These are phyloP conservation scores for Arxiozyma bovina DNA, from an alignment of 1,139 yeast species.

Conservation along the genomic window DNA sequence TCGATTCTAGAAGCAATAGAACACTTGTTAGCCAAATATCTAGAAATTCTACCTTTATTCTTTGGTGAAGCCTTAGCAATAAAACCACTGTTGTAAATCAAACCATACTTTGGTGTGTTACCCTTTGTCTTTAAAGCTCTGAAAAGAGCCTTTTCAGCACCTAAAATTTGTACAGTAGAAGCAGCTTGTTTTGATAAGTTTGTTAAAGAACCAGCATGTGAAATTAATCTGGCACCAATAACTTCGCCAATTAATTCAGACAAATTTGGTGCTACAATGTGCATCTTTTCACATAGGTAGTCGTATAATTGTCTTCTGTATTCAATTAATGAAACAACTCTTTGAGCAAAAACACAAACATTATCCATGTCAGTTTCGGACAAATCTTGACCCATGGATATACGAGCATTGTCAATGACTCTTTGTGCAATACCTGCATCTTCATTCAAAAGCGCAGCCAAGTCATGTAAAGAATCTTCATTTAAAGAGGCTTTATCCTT, in stretches of 20 bases:
- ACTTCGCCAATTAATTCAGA: slow-evolving; percentile 96
- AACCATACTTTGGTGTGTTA: slow-evolving; percentile 96
- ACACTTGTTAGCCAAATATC: slow-evolving; percentile 97
- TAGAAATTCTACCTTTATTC: slow-evolving; percentile 97
- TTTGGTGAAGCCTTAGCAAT: slow-evolving; percentile 94
- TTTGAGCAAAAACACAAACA: slow-evolving; percentile 83
- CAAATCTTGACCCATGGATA: slow-evolving; percentile 98
- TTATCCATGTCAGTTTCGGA: slow-evolving; percentile 89
- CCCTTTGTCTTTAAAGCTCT: slow-evolving; percentile 98
- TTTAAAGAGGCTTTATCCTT: slow-evolving; percentile 78
- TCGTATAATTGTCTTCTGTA: slow-evolving; percentile 83
- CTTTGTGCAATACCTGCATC: slow-evolving; percentile 92
- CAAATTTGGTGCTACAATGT: slow-evolving; percentile 94
- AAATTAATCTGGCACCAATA: slow-evolving; percentile 95
- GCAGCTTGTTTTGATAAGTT: slow-evolving; percentile 97
- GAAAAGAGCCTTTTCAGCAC: slow-evolving; percentile 98
- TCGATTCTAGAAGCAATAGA: slow-evolving; percentile 98
- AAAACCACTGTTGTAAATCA: slow-evolving; percentile 92
- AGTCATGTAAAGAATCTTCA: slow-evolving; percentile 79
- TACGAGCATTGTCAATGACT: slow-evolving; percentile 83
- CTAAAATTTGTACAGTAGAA: slow-evolving; percentile 94
- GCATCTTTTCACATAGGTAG: slow-evolving; percentile 91
- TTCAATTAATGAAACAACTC: slow-evolving; percentile 87
- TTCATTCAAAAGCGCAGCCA: slow-evolving; percentile 82
- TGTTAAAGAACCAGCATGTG: slow-evolving; percentile 96